Evolutionary conservation across 148 eudicot species (phyloP).

Genomic region (Fagopyrum esculentum): DNA sequence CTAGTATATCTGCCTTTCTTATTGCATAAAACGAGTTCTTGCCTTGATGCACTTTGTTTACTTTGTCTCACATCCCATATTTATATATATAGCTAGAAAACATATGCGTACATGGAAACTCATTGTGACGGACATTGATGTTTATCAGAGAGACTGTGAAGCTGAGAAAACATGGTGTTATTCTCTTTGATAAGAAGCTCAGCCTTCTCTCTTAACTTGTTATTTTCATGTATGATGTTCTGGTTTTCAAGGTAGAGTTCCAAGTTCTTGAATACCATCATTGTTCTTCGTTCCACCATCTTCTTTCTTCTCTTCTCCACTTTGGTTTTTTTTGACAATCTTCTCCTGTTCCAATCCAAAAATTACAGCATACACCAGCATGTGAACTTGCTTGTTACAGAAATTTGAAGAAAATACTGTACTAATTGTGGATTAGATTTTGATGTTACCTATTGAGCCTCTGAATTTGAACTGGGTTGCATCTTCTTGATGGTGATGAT

Average conservation of each 20-base stretch:
- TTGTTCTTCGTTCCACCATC: slow-evolving; percentile 14
- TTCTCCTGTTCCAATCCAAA: slow-evolving; percentile 22
- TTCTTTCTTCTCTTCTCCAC: not conserved
- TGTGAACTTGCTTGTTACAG: not conserved
- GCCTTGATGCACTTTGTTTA: not conserved
- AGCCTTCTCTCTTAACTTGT: slow-evolving; percentile 41
- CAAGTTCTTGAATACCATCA: slow-evolving; percentile 51
- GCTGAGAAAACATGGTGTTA: slow-evolving; percentile 33
- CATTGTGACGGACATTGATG: not conserved
- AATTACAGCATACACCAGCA: not conserved
- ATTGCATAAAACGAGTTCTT: not conserved
- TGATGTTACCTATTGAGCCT: slow-evolving; percentile 20
- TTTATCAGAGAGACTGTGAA: slow-evolving; percentile 16
- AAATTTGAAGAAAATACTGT: no score
- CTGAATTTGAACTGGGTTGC: slow-evolving; percentile 16
- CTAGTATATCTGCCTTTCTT: not conserved
- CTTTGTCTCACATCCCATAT: not conserved
- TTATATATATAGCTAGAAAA: not conserved
- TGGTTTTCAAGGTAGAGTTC: slow-evolving; percentile 39
- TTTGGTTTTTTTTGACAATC: not conserved
- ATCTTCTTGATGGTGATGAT: slow-evolving; percentile 15
- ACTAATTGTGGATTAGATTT: no score
- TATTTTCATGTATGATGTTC: slow-evolving; percentile 44
- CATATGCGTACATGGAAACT: not conserved
- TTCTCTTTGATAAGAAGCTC: slow-evolving; percentile 41